Percentiles rank a stretch among this genome's conserved stretches.
These are phyloP conservation scores for Juglanconis sp. DNA, from an alignment of 2,329 filamentous ascomycete species.

Conservation along the genomic window DNA sequence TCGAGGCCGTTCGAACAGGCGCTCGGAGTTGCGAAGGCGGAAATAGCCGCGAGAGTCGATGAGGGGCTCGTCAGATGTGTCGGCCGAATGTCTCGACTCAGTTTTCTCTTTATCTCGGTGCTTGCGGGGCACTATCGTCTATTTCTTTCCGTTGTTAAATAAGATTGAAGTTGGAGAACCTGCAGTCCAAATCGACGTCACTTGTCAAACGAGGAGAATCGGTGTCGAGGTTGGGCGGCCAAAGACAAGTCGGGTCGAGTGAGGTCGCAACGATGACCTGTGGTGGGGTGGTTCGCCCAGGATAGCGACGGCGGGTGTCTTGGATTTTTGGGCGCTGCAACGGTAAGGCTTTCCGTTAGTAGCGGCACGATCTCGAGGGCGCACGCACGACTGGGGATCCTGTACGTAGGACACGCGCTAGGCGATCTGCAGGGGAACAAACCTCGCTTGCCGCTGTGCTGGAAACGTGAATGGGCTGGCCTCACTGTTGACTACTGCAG, in stretches of 20 bases:
- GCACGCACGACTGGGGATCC: background rate
- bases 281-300: conserved; percentile 5
- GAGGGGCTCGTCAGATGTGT: conserved; percentile 6
- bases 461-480: no score
- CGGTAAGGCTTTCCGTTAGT: background rate
- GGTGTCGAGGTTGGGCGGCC: conserved; percentile 2
- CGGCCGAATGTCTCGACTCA: background rate
- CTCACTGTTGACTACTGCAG: background rate
- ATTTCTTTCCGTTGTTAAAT: no score
- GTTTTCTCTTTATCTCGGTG: background rate
- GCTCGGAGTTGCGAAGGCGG: conserved; percentile 3
- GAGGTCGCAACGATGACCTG: conserved; percentile 5
- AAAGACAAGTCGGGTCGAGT: conserved; percentile 1
- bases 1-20: background rate
- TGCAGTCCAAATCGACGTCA: background rate
- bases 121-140: background rate
- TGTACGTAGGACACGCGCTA: background rate
- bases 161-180: background rate
- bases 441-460: background rate
- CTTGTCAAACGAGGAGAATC: background rate
- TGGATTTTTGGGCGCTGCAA: conserved; percentile 1
- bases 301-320: background rate
- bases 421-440: background rate
- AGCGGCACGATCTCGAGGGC: background rate
- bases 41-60: conserved; percentile 5